These are phyloP conservation scores for Picea mariana DNA, from an alignment of 83 land plant species.

Conservation along the genomic window DNA sequence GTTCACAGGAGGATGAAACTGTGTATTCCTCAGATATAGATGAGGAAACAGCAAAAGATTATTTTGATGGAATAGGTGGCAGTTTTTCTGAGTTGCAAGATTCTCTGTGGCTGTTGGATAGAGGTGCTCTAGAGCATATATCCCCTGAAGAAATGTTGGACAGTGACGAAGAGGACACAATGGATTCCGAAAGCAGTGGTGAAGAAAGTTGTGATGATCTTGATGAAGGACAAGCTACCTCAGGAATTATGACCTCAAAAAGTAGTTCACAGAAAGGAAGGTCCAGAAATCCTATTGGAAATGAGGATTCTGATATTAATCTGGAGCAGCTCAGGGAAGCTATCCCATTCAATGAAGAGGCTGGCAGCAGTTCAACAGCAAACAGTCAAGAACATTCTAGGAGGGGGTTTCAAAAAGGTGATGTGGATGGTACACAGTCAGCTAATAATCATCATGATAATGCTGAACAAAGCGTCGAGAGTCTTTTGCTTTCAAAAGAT, in stretches of 20 bases:
- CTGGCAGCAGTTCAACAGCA: neutral
- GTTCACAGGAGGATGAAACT: conserved; percentile 1
- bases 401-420: neutral
- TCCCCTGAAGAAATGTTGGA: conserved; percentile 9
- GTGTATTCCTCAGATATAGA: conserved; percentile 56
- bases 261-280: neutral
- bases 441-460: neutral
- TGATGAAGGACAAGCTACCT: neutral
- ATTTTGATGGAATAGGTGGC: conserved; percentile 72
- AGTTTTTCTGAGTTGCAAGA: conserved; percentile 24
- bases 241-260: neutral
- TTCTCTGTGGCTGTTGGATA: conserved; percentile 28
- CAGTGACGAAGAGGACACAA: neutral
- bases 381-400: neutral
- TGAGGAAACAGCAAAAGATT: conserved; percentile 57
- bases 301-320: neutral
- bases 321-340: neutral
- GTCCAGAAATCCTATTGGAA: neutral
- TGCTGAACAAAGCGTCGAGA: neutral
- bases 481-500: conserved; percentile 7
- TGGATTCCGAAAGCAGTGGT: conserved; percentile 7
- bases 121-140: conserved; percentile 12
- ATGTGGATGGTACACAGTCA: neutral
- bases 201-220: neutral
- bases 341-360: neutral